These are phyloP conservation scores for Leersia perrieri DNA, from an alignment of 176 grass and related monocot genomes.

Conservation along the genomic window DNA sequence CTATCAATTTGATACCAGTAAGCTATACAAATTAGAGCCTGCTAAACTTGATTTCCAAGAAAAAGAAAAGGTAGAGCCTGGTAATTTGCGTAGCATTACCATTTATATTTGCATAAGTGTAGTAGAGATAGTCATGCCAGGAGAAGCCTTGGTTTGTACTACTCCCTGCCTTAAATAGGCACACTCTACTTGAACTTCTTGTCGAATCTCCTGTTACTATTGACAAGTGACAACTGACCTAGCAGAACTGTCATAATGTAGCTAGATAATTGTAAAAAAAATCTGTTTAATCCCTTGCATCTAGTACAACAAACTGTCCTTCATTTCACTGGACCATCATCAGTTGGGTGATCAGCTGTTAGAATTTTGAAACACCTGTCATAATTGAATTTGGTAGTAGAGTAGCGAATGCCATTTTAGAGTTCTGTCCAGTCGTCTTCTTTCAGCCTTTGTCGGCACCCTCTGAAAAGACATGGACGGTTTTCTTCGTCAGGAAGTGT, in stretches of 20 bases:
- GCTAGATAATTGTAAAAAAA: not conserved
- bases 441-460: not conserved
- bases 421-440: not conserved
- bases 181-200: not conserved
- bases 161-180: not conserved
- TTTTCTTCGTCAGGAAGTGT: not conserved
- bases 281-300: not conserved
- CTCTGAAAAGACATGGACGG: not conserved
- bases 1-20: not conserved
- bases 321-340: not conserved
- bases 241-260: not conserved
- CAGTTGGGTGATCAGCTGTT: not conserved
- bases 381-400: not conserved
- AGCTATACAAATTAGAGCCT: not conserved
- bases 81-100: not conserved
- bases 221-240: not conserved
- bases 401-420: not conserved
- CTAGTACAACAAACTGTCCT: not conserved
- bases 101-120: not conserved
- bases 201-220: not conserved
- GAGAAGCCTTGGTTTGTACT: not conserved
- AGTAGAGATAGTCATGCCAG: not conserved
- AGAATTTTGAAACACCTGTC: not conserved
- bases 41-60: no score
- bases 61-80: not conserved